These are phyloP conservation scores for Phytopythium mirpurense DNA, from an alignment of 352 stramenopile genomes.

Conservation along the genomic window DNA sequence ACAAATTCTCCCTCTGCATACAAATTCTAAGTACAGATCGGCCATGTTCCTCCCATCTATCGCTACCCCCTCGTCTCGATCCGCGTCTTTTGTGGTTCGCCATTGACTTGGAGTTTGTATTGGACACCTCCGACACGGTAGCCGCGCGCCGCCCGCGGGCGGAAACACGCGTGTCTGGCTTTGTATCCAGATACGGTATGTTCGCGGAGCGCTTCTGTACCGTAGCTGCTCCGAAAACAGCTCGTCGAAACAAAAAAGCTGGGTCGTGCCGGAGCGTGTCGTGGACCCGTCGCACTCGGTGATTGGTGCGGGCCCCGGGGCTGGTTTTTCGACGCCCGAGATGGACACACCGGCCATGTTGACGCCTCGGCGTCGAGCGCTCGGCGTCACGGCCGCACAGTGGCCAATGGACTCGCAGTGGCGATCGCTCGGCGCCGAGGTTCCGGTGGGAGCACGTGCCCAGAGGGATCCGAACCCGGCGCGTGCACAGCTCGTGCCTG, in stretches of 20 bases:
- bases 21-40: not conserved
- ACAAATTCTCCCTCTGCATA: not conserved
- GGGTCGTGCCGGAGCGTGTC: not conserved
- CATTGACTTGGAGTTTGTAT: no score
- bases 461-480: not conserved
- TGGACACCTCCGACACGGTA: not conserved
- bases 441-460: not conserved
- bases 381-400: not conserved
- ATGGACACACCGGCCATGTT: not conserved
- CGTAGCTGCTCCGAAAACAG: not conserved
- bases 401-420: no score
- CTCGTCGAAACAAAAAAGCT: no score
- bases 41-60: no score
- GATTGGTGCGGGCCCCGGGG: not conserved
- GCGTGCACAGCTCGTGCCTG: not conserved
- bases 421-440: no score
- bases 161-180: not conserved
- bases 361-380: no score
- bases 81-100: no score
- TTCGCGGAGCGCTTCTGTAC: no score
- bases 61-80: no score
- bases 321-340: not conserved
- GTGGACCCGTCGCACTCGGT: not conserved
- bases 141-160: not conserved
- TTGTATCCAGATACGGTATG: no score